A percentile compares a stretch with the other conserved stretches of the same genome.
Evolutionary conservation across 2,329 filamentous ascomycete species (phyloP).

Genomic region (Fusarium sp.): DNA sequence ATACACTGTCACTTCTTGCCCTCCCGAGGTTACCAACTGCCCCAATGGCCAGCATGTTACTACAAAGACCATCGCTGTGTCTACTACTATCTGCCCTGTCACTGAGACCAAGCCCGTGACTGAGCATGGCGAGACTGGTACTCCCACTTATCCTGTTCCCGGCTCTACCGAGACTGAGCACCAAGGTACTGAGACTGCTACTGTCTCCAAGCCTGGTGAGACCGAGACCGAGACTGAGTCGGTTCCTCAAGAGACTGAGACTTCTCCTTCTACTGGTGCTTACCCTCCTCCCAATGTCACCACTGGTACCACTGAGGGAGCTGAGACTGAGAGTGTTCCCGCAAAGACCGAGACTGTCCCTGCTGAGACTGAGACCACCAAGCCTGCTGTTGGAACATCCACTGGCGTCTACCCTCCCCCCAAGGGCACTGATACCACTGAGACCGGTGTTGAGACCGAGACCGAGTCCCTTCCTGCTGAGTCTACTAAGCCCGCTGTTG

Average conservation of each 20-base stretch:
- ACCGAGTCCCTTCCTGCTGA: not conserved
- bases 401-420: not conserved
- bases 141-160: slow-evolving; percentile 1
- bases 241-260: not conserved
- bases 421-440: not conserved
- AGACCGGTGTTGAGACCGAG: not conserved
- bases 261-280: not conserved
- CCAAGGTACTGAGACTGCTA: not conserved
- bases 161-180: slow-evolving; percentile 6
- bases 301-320: not conserved
- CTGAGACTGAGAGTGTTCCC: not conserved
- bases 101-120: slow-evolving; percentile 18
- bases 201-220: not conserved
- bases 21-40: slow-evolving; percentile 33
- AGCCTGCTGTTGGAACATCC: not conserved
- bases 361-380: not conserved
- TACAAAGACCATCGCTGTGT: slow-evolving; percentile 38
- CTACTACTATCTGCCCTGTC: slow-evolving; percentile 37
- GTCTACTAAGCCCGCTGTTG: not conserved
- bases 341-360: not conserved
- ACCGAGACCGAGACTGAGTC: slow-evolving; percentile 1
- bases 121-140: slow-evolving; percentile 13
- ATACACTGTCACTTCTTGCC: slow-evolving; percentile 34
- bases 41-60: slow-evolving; percentile 23
- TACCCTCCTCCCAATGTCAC: not conserved